Base-by-base conservation (phyloP, 179 eudicot species). In the Amaranthus tricolor region DNA sequence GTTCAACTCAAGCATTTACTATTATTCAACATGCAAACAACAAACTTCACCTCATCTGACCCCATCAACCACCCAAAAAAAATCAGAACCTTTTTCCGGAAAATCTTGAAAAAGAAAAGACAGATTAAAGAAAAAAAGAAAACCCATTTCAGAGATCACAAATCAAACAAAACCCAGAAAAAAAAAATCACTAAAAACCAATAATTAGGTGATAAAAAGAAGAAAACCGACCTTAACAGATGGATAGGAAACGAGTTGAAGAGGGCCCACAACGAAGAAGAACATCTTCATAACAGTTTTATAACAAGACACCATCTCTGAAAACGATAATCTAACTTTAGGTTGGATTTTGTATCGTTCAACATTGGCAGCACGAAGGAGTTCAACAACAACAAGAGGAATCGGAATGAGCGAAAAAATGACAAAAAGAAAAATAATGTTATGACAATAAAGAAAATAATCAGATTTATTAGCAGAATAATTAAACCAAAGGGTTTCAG, bases 381-480 rank as follows among this genome's bases (percentile, higher is more conserved):
- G 15, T 62, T 93, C 97, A 19, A 85, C 74, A 20, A 84, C 40
- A 58, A 84, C 49, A 73, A 87, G 84, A 16, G 86, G 88, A 13
- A 88, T 72, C 6, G 98, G 97, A 44, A 82, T 67, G 45, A 85
- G 48, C 12, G 97, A 84, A 86, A 90, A 94, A 61, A 94, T 50
- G 43, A 81, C 8, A 84, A 94, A 94, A 56, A 94, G 88, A 74
- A 91, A 90, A 17, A 90, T 62, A 61, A 90, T 86, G 89, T 90
- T 90, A 79, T 94, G 97, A 79, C 98, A 91, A 79, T 82, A 94
- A 43, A 94, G 84, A 73, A 85, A 83, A 81, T 90, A 91, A 68
- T 94, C 96, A 15, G 98, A 94, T 79, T 90, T 94, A 71, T 74
- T 68, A 56, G 88, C 92, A n/a, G 98, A 80, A 91, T 94, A 94